Evolutionary conservation across 1,284 basidiomycete species (phyloP), one percentile per base, ranked within the genome.

Genomic region (Leucoagaricus sp.): DNA sequence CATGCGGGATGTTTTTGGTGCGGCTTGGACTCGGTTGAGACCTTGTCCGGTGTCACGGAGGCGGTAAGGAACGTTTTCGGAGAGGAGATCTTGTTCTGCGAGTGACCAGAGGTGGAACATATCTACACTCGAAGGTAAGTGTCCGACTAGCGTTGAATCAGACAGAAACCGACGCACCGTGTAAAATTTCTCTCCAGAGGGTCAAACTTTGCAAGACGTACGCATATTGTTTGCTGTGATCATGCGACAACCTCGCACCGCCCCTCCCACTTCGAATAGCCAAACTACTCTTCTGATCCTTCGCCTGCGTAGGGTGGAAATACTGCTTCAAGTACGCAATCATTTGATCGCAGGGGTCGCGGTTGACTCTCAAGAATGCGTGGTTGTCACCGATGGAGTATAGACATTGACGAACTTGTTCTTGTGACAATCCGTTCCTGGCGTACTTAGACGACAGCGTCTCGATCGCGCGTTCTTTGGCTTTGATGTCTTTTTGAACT

Each of bases 301-400:
- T 82, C 8, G 83, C 74, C 52, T 86, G 79, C 1, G 84, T 85
- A 8, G 91, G 79, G 61, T 91, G 81, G 79, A 92, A 93, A 66
- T 87, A 79, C 58, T 86, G 74, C 67, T 88, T 90, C 61, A 93
- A 72, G 63, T 86, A 88, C 4, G 63, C 68, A 57, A 93, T 91
- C 87, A 92, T 89, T 57, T 79, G 78, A 58, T 93, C 90, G 70
- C 90, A 93, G 49, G 90, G 90, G 67, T 93, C 90, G 38, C 90
- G 86, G 64, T 93, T 93, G 51, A 81, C 81, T 21, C 90, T 82
- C 60, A 93, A 70, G 78, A 93, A 93, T 7, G 91, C 87, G 64
- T 91, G 88, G 64, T 93, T 93, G 69, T 93, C 91, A 8, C 89
- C 88, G 54, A 93, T 92, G 62, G 86, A 89, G 67, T 93, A 93